These are phyloP conservation scores for Medicago arabica DNA, from an alignment of 306 rosid species.

Conservation along the genomic window DNA sequence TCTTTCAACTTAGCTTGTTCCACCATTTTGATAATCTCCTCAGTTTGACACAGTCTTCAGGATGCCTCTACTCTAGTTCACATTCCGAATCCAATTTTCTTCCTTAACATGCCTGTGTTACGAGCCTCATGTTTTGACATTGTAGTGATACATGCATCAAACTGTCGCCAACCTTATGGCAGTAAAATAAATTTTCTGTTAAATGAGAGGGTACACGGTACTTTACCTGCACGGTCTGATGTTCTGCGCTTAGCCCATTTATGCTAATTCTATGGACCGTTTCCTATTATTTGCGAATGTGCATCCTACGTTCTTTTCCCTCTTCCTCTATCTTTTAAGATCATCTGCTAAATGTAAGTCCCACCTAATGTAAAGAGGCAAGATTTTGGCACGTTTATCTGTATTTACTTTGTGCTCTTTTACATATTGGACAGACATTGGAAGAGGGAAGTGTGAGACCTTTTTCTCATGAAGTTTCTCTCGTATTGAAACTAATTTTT, in stretches of 20 bases:
- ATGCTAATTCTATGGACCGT: constrained; percentile 32
- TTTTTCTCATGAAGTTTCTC: neutral
- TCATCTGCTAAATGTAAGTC: constrained; percentile 30
- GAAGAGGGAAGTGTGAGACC: neutral
- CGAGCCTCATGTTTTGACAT: constrained; percentile 18
- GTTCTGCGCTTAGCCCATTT: constrained; percentile 1
- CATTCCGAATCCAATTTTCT: constrained; percentile 10
- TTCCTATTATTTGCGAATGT: constrained; percentile 11
- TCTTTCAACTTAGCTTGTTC: constrained; percentile 25
- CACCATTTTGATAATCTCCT: constrained; percentile 24
- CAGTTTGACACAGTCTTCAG: neutral
- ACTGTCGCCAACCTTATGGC: constrained; percentile 10
- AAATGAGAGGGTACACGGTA: constrained; percentile 6
- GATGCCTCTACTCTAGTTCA: constrained; percentile 25
- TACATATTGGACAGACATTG: constrained; percentile 19
- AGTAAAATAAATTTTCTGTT: constrained; percentile 3
- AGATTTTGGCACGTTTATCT: constrained; percentile 4
- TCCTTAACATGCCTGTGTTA: neutral
- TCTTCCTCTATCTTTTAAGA: constrained; percentile 8
- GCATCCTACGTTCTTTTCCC: neutral
- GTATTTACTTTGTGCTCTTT: constrained; percentile 11
- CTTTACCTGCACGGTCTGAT: constrained; percentile 13
- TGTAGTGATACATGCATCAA: constrained; percentile 23
- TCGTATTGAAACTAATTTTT: constrained; percentile 9
- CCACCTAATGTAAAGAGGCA: neutral